These are phyloP conservation scores for Dictyophora rubrovolvata DNA, from an alignment of 768 basidiomycete genomes.

Conservation along the genomic window DNA sequence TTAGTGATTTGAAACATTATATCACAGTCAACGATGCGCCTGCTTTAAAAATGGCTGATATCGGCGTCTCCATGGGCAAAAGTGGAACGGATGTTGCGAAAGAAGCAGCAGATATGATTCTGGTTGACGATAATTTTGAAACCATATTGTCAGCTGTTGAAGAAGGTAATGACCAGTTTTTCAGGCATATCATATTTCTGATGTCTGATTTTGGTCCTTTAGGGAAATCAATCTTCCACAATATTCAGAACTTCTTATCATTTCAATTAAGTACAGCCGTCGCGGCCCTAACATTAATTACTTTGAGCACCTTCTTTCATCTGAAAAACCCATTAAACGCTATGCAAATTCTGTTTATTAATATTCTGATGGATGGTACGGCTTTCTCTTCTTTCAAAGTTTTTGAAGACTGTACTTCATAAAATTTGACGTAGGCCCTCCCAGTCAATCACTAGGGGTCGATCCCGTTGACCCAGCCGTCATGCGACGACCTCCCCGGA, in stretches of 20 bases:
- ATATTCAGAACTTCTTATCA: constrained; percentile 94
- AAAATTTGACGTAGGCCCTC: constrained; percentile 50
- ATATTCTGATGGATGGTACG: constrained; percentile 95
- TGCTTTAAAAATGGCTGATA: constrained; percentile 95
- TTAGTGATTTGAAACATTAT: not conserved
- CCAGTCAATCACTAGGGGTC: constrained; percentile 91
- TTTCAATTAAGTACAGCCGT: constrained; percentile 99
- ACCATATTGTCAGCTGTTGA: constrained; percentile 92
- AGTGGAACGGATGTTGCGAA: constrained; percentile 99
- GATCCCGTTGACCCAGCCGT: constrained; percentile 91
- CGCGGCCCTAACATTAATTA: constrained; percentile 90
- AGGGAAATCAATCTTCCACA: constrained; percentile 98
- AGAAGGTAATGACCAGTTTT: constrained; percentile 47
- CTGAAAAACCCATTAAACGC: constrained; percentile 90
- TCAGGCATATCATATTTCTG: not conserved
- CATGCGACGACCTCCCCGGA: constrained; percentile 88
- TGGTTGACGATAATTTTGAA: constrained; percentile 95
- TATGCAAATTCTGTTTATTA: constrained; percentile 99
- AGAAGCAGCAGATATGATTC: constrained; percentile 93
- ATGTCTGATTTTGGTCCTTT: constrained; percentile 6
- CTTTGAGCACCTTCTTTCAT: constrained; percentile 82
- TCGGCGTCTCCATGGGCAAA: constrained; percentile 96
- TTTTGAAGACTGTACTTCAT: not conserved
- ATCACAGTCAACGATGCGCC: constrained; percentile 84
- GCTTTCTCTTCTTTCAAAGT: constrained; percentile 5